phyloP scores from a whole-genome alignment of 805 yeast genomes.

The Metschnikowia sp. region DNA sequence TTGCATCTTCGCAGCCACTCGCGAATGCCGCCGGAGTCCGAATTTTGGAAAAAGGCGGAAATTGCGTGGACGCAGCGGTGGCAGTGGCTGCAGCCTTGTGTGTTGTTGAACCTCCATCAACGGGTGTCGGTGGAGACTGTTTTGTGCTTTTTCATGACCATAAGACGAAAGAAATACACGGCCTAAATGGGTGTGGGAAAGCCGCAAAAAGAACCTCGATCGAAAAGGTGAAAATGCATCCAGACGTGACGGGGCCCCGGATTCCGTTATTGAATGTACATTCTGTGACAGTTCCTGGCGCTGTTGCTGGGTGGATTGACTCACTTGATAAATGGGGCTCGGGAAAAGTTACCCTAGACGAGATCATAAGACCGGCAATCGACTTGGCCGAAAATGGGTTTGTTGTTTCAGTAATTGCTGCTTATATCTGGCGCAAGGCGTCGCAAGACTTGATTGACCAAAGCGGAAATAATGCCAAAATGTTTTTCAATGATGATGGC shows the following conservation, averaged over 20 bases:
- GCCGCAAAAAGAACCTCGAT: conserved; percentile 51
- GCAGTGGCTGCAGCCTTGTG: conserved; percentile 57
- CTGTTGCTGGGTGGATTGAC: conserved; percentile 77
- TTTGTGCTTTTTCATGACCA: conserved; percentile 56
- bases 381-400: conserved; percentile 67
- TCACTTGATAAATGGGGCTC: conserved; percentile 70
- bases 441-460: conserved; percentile 37
- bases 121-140: conserved; percentile 69
- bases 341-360: conserved; percentile 55
- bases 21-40: conserved; percentile 73
- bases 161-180: conserved; percentile 49
- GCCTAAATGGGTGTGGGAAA: conserved; percentile 75
- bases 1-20: conserved; percentile 70
- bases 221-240: conserved; percentile 40
- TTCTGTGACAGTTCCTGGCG: conserved; percentile 73
- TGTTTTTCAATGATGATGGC: conserved; percentile 13
- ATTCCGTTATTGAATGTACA: conserved; percentile 53
- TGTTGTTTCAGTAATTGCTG: conserved; percentile 59
- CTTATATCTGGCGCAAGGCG: conserved; percentile 45
- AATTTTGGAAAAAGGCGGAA: conserved; percentile 69
- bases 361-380: conserved; percentile 62
- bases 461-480: conserved; percentile 27
- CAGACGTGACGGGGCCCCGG: conserved; percentile 30
- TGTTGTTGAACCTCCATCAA: conserved; percentile 55
- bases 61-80: conserved; percentile 63